Percentiles rank a stretch among this genome's conserved stretches.
Evolutionary conservation across 352 stramenopile species (phyloP).

Genomic region (Stephanocyclus meneghinianus): DNA sequence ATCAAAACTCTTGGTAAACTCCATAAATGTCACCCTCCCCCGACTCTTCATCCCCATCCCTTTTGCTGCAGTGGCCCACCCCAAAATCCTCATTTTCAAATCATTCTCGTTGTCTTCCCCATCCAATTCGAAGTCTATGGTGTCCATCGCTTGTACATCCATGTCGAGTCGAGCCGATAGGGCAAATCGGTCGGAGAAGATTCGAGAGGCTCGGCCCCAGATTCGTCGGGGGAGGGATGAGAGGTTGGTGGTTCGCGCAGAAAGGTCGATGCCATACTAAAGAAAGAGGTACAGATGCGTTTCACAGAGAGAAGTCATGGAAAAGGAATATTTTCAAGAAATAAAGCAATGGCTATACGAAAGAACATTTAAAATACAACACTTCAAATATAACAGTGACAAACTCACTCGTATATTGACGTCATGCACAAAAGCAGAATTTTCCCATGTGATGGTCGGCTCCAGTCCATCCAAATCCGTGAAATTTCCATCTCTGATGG

Average conservation of each 20-base stretch:
- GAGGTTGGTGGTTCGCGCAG: slow-evolving; percentile 70
- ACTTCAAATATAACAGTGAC: neutral
- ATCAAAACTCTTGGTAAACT: slow-evolving; percentile 80
- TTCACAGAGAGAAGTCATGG: slow-evolving; percentile 2
- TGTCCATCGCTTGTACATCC: slow-evolving; percentile 52
- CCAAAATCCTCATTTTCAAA: slow-evolving; percentile 42
- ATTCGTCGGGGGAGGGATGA: slow-evolving; percentile 71
- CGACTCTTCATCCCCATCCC: neutral
- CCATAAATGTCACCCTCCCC: slow-evolving; percentile 46
- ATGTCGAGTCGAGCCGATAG: slow-evolving; percentile 68
- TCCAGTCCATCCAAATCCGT: slow-evolving; percentile 77
- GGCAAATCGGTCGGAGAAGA: slow-evolving; percentile 61
- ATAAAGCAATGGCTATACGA: neutral
- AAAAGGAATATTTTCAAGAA: neutral
- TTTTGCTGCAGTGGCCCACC: slow-evolving; percentile 8
- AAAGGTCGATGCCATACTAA: slow-evolving; percentile 72
- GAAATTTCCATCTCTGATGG: slow-evolving; percentile 79
- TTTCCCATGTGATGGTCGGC: slow-evolving; percentile 71
- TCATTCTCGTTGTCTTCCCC: slow-evolving; percentile 67
- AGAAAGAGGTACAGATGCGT: neutral
- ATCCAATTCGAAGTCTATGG: slow-evolving; percentile 68
- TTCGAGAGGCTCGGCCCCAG: slow-evolving; percentile 67
- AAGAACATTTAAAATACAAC: neutral
- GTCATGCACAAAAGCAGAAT: slow-evolving; percentile 56
- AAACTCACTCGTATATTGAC: slow-evolving; percentile 54